Percentiles rank a stretch among this genome's conserved stretches.
phyloP scores from a whole-genome alignment of 176 grass and related monocot genomes.

The Raddia distichophylla region DNA sequence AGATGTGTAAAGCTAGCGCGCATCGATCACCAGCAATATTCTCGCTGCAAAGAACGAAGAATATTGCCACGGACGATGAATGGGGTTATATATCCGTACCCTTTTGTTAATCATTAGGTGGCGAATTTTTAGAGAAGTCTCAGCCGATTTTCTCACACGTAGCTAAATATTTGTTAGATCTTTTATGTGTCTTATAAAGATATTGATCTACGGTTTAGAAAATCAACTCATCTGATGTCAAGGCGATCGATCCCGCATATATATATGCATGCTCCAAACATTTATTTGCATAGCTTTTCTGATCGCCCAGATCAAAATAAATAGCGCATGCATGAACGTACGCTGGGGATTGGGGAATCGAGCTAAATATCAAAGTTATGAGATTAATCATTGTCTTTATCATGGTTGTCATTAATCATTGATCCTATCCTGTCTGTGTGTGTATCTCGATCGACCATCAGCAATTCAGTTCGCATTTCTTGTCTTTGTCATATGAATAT shows the following conservation, averaged over 20 bases:
- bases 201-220: too few species aligned
- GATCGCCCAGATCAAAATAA: neutral
- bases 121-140: too few species aligned
- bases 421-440: neutral
- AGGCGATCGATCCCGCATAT: too few species aligned
- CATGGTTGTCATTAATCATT: neutral
- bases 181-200: too few species aligned
- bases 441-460: neutral
- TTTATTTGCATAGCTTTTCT: neutral
- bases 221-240: too few species aligned
- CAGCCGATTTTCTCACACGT: too few species aligned
- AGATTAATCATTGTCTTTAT: neutral
- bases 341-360: neutral
- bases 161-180: too few species aligned
- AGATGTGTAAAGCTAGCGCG: neutral
- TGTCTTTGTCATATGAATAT: neutral
- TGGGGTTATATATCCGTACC: too few species aligned
- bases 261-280: neutral
- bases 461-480: slow-evolving; percentile 4
- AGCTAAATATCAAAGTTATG: neutral
- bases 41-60: neutral
- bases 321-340: neutral
- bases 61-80: neutral
- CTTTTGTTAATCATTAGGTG: too few species aligned
- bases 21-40: neutral